These are phyloP conservation scores for Puccinellia tenuiflora DNA, from an alignment of 176 grass and related monocot genomes.

Conservation along the genomic window DNA sequence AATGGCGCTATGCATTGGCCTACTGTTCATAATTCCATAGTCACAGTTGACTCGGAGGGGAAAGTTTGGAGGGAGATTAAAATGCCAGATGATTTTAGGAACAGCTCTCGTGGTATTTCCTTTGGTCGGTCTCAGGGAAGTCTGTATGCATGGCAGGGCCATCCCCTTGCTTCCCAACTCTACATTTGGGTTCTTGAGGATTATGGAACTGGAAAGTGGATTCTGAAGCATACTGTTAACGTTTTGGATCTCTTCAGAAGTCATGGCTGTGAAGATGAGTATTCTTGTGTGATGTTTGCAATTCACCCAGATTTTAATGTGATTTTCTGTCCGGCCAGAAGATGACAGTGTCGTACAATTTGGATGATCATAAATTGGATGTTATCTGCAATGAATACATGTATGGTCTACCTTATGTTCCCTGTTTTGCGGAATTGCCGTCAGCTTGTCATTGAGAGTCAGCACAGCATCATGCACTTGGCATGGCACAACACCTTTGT, in stretches of 20 bases:
- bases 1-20: neutral
- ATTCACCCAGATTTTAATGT: neutral
- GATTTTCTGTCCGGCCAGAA: neutral
- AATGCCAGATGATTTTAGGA: too few relatives aligned
- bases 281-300: neutral
- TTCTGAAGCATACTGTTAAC: neutral
- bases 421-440: conserved; percentile 4
- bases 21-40: neutral
- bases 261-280: neutral
- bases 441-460: neutral
- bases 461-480: neutral
- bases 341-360: neutral
- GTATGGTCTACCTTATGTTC: neutral
- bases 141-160: neutral
- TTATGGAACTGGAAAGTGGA: neutral
- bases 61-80: neutral
- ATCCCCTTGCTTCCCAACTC: neutral
- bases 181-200: neutral
- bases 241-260: neutral
- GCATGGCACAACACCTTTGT: neutral
- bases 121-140: neutral
- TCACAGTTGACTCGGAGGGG: neutral
- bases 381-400: neutral
- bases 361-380: neutral
- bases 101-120: too few relatives aligned